Percentiles rank a stretch among this genome's conserved stretches.
Evolutionary conservation across 352 stramenopile species (phyloP).

Genomic region (Pythium oligandrum): DNA sequence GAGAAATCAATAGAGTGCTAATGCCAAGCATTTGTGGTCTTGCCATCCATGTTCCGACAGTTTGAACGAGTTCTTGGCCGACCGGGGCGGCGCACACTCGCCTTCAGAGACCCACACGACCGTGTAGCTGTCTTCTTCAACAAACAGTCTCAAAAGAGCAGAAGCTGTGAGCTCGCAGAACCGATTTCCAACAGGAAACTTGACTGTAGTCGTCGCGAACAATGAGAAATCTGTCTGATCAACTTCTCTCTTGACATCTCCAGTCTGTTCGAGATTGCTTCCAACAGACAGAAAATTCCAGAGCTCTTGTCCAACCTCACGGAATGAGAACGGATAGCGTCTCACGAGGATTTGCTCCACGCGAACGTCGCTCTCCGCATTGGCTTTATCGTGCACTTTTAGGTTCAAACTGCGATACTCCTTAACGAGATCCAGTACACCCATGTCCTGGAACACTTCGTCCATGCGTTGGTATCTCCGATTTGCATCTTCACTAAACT

Average conservation of each 20-base stretch:
- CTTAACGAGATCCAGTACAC: conserved; percentile 7
- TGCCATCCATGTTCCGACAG: conserved; percentile 36
- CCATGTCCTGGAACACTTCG: conserved; percentile 12
- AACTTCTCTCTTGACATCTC: conserved; percentile 1
- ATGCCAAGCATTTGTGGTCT: not conserved
- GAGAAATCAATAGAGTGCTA: too few species aligned
- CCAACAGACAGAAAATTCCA: conserved; percentile 28
- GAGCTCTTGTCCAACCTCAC: conserved; percentile 22
- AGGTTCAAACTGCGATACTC: conserved; percentile 25
- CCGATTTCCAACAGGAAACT: conserved; percentile 16
- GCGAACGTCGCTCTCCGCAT: conserved; percentile 11
- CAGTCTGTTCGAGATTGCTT: conserved; percentile 13
- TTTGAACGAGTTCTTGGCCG: conserved; percentile 28
- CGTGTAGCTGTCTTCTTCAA: conserved; percentile 1
- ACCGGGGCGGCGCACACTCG: conserved; percentile 25
- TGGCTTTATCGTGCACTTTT: conserved; percentile 17
- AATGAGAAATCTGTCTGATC: conserved; percentile 19
- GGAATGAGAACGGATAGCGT: conserved; percentile 31
- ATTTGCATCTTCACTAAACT: conserved; percentile 17
- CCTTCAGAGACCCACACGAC: conserved; percentile 32
- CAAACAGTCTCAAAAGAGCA: conserved; percentile 8
- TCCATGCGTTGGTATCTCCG: conserved; percentile 20
- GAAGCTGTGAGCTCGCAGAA: conserved; percentile 8
- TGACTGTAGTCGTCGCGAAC: conserved; percentile 20
- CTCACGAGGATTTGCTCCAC: conserved; percentile 21